phyloP scores from a whole-genome alignment of 1,139 yeast species.

The Candida gigantensis region DNA sequence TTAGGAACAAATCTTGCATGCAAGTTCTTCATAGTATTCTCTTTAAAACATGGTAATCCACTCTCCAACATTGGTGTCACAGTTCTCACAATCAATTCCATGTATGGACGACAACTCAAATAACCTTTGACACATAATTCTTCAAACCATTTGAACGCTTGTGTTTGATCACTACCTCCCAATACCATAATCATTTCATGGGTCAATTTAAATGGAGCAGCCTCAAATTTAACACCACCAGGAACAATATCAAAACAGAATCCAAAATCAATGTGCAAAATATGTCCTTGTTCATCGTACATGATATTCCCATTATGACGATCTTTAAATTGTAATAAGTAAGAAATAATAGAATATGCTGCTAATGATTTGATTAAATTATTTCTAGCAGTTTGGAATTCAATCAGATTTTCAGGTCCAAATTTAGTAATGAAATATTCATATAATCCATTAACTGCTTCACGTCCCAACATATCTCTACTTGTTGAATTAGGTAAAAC shows the following conservation, averaged over 20 bases:
- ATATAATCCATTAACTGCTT: constrained; percentile 95
- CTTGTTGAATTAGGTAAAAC: constrained; percentile 93
- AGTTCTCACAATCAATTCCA: constrained; percentile 81
- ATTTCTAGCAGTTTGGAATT: constrained; percentile 87
- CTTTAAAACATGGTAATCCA: constrained; percentile 95
- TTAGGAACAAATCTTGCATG: constrained; percentile 78
- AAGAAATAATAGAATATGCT: constrained; percentile 92
- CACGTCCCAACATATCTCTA: constrained; percentile 98
- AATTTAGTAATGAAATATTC: constrained; percentile 90
- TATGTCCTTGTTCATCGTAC: constrained; percentile 96
- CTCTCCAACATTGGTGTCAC: constrained; percentile 93
- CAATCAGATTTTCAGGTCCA: constrained; percentile 90
- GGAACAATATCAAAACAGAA: constrained; percentile 98
- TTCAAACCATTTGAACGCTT: constrained; percentile 91
- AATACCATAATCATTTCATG: constrained; percentile 94
- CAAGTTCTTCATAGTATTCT: constrained; percentile 75
- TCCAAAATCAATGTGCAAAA: constrained; percentile 95
- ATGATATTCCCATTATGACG: constrained; percentile 98
- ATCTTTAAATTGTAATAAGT: constrained; percentile 90
- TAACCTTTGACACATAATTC: constrained; percentile 93
- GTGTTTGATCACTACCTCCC: constrained; percentile 86
- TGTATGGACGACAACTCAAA: constrained; percentile 85
- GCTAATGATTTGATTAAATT: constrained; percentile 93
- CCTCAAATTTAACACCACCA: constrained; percentile 97
- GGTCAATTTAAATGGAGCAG: constrained; percentile 94